These are phyloP conservation scores for Candida insectalens DNA, from an alignment of 805 yeast genomes.

Conservation along the genomic window DNA sequence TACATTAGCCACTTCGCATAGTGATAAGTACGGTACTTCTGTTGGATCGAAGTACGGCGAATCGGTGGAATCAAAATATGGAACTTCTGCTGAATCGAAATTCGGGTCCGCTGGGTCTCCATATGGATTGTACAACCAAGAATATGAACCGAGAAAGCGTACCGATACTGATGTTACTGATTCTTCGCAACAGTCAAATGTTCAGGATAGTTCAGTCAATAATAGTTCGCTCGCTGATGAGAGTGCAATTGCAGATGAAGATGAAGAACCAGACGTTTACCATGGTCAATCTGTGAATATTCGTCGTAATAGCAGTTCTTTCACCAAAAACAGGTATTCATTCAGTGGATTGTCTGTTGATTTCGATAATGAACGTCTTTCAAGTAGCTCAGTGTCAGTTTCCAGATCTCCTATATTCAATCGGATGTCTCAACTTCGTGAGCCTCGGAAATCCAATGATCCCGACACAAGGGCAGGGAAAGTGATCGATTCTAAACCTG, in stretches of 20 bases:
- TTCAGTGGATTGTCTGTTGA: constrained; percentile 25
- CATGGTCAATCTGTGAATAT: constrained; percentile 1
- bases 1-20: constrained; percentile 11
- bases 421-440: constrained; percentile 1
- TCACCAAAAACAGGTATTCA: constrained; percentile 13
- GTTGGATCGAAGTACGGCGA: constrained; percentile 11
- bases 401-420: constrained; percentile 10
- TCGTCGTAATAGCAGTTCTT: constrained; percentile 1
- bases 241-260: constrained; percentile 17
- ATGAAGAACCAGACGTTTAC: constrained; percentile 6
- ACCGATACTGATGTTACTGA: no score
- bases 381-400: constrained; percentile 8
- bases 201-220: no score
- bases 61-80: no score
- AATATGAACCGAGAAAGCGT: no score
- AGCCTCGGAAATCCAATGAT: constrained; percentile 5
- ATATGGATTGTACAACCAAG: no score
- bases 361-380: constrained; percentile 25
- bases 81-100: no score
- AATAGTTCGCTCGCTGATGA: constrained; percentile 10
- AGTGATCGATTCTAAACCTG: background rate
- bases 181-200: no score
- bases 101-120: no score
- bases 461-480: constrained; percentile 1
- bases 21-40: constrained; percentile 15